Conservation (phyloP, 2,329 filamentous ascomycete species). For the Pochonia chlamydosporia region DNA sequence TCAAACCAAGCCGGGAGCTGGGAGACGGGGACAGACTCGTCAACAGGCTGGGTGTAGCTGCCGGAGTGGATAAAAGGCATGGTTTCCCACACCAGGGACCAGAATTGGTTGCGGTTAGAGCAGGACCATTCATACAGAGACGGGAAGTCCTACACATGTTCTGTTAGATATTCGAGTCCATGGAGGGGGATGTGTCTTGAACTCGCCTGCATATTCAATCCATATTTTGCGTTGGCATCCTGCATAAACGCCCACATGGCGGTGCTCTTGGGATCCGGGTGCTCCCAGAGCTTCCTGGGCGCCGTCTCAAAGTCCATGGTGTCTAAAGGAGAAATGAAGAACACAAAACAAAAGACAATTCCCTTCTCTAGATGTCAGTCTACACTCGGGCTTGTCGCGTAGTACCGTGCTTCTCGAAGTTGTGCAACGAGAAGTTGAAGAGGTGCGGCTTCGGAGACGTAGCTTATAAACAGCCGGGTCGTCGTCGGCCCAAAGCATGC, state of each 20-base stretch:
- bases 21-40: slow-evolving; percentile 65
- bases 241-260: slow-evolving; percentile 64
- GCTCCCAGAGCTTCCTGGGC: slow-evolving; percentile 64
- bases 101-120: slow-evolving; percentile 57
- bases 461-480: too few relatives aligned
- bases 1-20: slow-evolving; percentile 71
- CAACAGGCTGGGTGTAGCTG: slow-evolving; percentile 53
- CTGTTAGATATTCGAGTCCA: too few relatives aligned
- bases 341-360: neutral
- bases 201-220: slow-evolving; percentile 51
- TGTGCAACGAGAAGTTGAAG: neutral
- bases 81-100: slow-evolving; percentile 55
- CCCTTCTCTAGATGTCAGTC: too few relatives aligned
- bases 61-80: slow-evolving; percentile 60
- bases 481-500: too few relatives aligned
- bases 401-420: too few relatives aligned
- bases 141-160: slow-evolving; percentile 50
- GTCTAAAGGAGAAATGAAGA: neutral
- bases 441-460: neutral
- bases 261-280: slow-evolving; percentile 54
- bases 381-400: too few relatives aligned
- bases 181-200: too few relatives aligned
- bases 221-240: slow-evolving; percentile 51
- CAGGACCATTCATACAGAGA: slow-evolving; percentile 69
- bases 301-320: slow-evolving; percentile 28